phyloP scores from a whole-genome alignment of 495 filamentous ascomycete genomes.

The Penicillium roqueforti region DNA sequence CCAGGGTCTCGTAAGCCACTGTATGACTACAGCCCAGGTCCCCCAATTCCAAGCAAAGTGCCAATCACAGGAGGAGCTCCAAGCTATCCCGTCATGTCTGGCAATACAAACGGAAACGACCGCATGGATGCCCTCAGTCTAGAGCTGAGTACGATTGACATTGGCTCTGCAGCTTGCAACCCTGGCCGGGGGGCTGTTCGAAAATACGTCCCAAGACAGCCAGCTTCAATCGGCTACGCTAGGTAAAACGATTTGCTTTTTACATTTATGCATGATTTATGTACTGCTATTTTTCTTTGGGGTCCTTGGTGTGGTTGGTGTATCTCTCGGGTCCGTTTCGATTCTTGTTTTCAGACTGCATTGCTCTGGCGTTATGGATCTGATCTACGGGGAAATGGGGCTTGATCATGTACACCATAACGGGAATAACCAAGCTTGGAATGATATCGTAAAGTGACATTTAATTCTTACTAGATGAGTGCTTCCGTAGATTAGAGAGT shows the following conservation, averaged over 20 bases:
- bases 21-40: conserved; percentile 39
- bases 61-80: conserved; percentile 49
- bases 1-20: conserved; percentile 31
- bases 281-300: conserved; percentile 15
- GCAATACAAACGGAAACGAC: conserved; percentile 26
- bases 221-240: conserved; percentile 33
- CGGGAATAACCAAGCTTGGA: conserved; percentile 4
- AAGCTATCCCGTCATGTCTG: conserved; percentile 27
- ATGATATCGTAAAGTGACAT: conserved; percentile 9
- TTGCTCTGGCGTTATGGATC: conserved; percentile 16
- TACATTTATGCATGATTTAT: conserved; percentile 15
- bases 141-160: conserved; percentile 79
- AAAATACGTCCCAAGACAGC: conserved; percentile 23
- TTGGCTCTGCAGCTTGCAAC: conserved; percentile 51
- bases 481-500: not conserved
- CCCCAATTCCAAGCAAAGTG: conserved; percentile 73
- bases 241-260: conserved; percentile 12
- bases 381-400: not conserved
- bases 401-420: conserved; percentile 14
- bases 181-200: conserved; percentile 26
- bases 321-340: conserved; percentile 13
- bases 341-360: conserved; percentile 6
- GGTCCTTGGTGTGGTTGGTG: conserved; percentile 6
- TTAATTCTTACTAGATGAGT: conserved; percentile 9
- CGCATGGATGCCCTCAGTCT: conserved; percentile 65